Evolutionary conservation across 306 rosid genomes (phyloP), one percentile per base, ranked within the genome.

Genomic region (Castanopsis chinensis): DNA sequence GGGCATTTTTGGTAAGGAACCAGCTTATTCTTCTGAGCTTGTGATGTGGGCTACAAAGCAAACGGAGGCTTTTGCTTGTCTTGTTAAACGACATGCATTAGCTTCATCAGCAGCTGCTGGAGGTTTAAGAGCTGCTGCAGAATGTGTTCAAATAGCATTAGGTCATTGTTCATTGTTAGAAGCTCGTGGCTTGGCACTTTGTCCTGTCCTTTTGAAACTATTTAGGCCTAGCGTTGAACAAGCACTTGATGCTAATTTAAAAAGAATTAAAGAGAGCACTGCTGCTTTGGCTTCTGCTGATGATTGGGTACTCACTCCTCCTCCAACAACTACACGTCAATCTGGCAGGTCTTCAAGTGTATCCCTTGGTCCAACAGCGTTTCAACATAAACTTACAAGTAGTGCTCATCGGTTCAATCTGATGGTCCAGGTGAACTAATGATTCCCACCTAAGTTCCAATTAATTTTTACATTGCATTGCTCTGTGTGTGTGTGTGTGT

Each of bases 61-160:
- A 83, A 91, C 97, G 0, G 98, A 96, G 84, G 92, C 92, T 78
- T 96, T 91, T 87, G 88, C 98, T 54, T 81, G 74, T 82, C 94
- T 91, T 58, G 97, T 91, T 54, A 93, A 91, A 90, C 90, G 99
- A 76, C 98, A 96, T 75, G 99, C 98, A 19, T 85, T 96, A 76
- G 98, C 97, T 83, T 96, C 99, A 30, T 93, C 99, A 64, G 98
- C 99, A 45, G 99, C 99, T 56, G 99, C 99, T 69, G 99, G 99
- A 72, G 99, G 99, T 23, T 86, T 96, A 76, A 88, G 99, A 89
- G 99, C 99, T 86, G 98, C 99, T 20, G 99, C 98, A 4, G 99
- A 96, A 88, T 96, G 99, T 87, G 99, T 96, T 83, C 99, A 96
- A 87, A 96, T 96, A 87, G 99, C 99, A 74, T 81, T 96, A 82